A percentile compares a stretch with the other conserved stretches of the same genome.
These are phyloP conservation scores for Aspergillus campestris DNA, from an alignment of 495 filamentous ascomycete genomes.

Conservation along the genomic window DNA sequence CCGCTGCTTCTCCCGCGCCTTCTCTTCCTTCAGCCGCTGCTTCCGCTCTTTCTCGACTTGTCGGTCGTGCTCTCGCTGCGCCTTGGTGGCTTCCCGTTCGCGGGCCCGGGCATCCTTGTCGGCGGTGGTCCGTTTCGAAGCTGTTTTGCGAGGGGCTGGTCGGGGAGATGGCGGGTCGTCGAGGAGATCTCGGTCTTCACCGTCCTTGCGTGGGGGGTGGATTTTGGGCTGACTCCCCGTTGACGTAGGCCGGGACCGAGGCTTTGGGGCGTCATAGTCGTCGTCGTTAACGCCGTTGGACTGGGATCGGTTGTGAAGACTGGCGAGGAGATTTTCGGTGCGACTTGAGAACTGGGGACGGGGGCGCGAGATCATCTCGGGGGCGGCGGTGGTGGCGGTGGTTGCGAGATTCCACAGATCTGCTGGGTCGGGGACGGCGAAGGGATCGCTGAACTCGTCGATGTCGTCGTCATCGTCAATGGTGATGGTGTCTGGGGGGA, in stretches of 20 bases:
- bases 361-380: not conserved
- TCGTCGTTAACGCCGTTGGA: constrained; percentile 2
- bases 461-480: constrained; percentile 33
- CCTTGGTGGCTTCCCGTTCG: constrained; percentile 41
- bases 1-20: constrained; percentile 53
- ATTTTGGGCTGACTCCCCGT: not conserved
- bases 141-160: constrained; percentile 15
- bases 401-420: constrained; percentile 12
- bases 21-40: constrained; percentile 43
- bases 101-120: constrained; percentile 49
- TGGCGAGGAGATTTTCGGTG: constrained; percentile 34
- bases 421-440: constrained; percentile 21
- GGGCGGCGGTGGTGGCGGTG: constrained; percentile 2
- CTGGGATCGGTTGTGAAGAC: constrained; percentile 12
- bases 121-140: constrained; percentile 25
- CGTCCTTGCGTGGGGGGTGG: not conserved
- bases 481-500: constrained; percentile 20
- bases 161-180: constrained; percentile 19
- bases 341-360: constrained; percentile 24
- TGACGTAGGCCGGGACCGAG: too few relatives aligned
- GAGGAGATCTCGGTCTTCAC: constrained; percentile 10
- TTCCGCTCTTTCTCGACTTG: constrained; percentile 44
- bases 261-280: not conserved
- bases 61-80: constrained; percentile 35
- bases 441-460: constrained; percentile 33